Percentiles rank a stretch among this genome's conserved stretches.
Conservation (phyloP, 345 rosid genomes). For the Acer yangbiense region DNA sequence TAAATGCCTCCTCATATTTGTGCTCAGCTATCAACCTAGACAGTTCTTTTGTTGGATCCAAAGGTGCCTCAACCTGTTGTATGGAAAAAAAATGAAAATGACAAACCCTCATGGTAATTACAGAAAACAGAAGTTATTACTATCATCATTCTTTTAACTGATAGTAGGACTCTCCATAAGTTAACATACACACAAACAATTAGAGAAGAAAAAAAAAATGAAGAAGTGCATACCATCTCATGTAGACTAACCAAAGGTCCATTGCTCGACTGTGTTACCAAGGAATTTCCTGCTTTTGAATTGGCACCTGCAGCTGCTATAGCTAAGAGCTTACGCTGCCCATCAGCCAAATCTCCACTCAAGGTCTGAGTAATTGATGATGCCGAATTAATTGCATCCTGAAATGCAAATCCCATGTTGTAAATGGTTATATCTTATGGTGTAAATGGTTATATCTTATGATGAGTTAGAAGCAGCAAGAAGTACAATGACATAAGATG, state of each 20-base stretch:
- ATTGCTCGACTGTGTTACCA: slow-evolving; percentile 52
- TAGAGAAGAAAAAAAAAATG: not conserved
- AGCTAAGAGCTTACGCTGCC: slow-evolving; percentile 64
- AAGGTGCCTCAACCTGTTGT: slow-evolving; percentile 49
- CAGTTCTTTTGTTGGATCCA: slow-evolving; percentile 70
- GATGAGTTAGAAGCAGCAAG: not conserved
- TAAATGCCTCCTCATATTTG: slow-evolving; percentile 70
- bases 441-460: not conserved
- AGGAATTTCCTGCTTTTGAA: slow-evolving; percentile 45
- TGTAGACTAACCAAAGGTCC: slow-evolving; percentile 59
- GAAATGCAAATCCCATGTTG: slow-evolving; percentile 21
- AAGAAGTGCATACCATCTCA: slow-evolving; percentile 46
- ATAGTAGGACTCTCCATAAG: not conserved
- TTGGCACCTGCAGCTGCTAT: slow-evolving; percentile 60
- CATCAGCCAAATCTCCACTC: slow-evolving; percentile 69
- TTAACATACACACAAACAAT: not conserved
- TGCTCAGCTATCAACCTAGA: slow-evolving; percentile 53
- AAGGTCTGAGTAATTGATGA: slow-evolving; percentile 56
- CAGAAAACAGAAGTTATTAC: slow-evolving; percentile 3
- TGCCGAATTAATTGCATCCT: slow-evolving; percentile 71
- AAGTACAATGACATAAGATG: not conserved
- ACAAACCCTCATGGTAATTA: not conserved
- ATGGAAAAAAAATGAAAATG: not conserved
- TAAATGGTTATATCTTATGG: not conserved
- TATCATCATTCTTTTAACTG: not conserved